phyloP scores from a whole-genome alignment of 306 rosid genomes.

The Heteromeles arbutifolia region DNA sequence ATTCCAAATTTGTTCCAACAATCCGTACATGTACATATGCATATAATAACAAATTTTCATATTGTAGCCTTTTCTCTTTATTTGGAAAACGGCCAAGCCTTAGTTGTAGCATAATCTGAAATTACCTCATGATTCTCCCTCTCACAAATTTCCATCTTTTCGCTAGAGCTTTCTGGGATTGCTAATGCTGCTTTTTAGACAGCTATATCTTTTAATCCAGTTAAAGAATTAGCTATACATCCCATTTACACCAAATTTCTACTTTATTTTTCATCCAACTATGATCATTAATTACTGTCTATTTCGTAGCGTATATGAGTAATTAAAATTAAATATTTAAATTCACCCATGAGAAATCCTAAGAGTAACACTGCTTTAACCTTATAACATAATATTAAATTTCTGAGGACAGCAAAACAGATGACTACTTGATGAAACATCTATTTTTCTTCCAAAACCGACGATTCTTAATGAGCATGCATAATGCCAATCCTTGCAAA shows the following conservation, averaged over 20 bases:
- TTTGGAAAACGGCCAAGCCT: neutral
- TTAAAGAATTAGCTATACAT: neutral
- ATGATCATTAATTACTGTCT: neutral
- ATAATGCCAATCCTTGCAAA: neutral
- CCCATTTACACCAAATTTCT: neutral
- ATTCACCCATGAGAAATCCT: neutral
- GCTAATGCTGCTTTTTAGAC: neutral
- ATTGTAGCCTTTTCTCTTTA: neutral
- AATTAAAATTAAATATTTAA: neutral
- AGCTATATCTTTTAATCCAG: neutral
- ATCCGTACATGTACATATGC: neutral
- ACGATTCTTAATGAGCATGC: neutral
- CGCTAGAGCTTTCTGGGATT: neutral
- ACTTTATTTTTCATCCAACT: neutral
- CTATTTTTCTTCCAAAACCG: neutral
- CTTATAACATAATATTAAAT: neutral
- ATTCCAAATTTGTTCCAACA: neutral
- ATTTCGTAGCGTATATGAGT: neutral
- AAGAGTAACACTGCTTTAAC: neutral
- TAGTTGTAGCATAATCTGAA: neutral
- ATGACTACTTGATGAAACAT: neutral
- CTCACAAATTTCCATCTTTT: neutral
- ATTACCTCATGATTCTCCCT: neutral
- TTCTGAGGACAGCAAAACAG: neutral
- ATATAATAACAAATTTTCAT: neutral